Conservation (phyloP, 768 basidiomycete genomes). For the Hydnomerulius pinastri region DNA sequence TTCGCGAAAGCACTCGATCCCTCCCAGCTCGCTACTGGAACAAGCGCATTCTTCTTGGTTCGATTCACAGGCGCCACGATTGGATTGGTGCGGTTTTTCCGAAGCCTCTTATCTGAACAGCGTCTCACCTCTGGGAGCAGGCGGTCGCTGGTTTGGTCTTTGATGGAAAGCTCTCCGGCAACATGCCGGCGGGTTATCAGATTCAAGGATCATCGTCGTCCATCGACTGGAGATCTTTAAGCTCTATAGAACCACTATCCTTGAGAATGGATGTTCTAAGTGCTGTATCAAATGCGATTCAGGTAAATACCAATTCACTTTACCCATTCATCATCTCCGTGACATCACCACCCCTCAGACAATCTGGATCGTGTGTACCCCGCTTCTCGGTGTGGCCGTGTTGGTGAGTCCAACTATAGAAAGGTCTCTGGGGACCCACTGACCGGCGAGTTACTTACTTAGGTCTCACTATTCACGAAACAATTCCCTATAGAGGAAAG, state of each 20-base stretch:
- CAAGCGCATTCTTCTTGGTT: conserved; percentile 85
- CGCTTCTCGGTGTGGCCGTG: conserved; percentile 65
- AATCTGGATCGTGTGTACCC: conserved; percentile 74
- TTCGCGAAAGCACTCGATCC: conserved; percentile 68
- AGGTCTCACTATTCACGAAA: conserved; percentile 34
- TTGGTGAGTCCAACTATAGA: conserved; percentile 43
- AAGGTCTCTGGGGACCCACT: conserved; percentile 3
- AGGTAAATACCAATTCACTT: conserved; percentile 43
- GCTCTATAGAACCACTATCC: conserved; percentile 45
- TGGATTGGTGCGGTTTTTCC: conserved; percentile 59
- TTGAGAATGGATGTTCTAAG: conserved; percentile 49
- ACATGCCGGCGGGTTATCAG: conserved; percentile 50
- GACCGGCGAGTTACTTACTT: conserved; percentile 6
- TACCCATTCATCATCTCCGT: conserved; percentile 1
- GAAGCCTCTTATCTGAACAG: background rate
- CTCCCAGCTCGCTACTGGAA: conserved; percentile 72
- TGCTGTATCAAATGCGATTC: conserved; percentile 62
- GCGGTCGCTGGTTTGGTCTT: conserved; percentile 78
- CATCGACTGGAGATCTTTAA: conserved; percentile 56
- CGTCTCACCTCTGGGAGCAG: conserved; percentile 40
- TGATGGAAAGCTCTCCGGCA: conserved; percentile 49
- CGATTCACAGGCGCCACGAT: conserved; percentile 85
- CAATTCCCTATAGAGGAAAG: conserved; percentile 23
- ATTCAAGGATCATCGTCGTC: conserved; percentile 45
- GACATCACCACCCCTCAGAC: conserved; percentile 42